These are phyloP conservation scores for Fraxinus albicans DNA, from an alignment of 305 asterid genomes.

Conservation along the genomic window DNA sequence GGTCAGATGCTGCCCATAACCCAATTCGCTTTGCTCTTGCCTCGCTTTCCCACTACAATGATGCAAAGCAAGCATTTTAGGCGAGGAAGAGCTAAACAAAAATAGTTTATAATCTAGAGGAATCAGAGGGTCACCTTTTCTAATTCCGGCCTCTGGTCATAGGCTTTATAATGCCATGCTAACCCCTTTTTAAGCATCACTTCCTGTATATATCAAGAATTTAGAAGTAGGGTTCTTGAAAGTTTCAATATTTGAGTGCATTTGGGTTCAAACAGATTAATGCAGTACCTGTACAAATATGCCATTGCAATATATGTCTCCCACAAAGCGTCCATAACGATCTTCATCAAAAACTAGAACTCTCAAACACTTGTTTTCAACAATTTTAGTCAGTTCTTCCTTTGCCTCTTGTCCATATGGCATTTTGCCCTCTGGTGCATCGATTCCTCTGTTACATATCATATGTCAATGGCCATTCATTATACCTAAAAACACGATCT, in stretches of 20 bases:
- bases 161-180: constrained; percentile 87
- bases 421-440: constrained; percentile 85
- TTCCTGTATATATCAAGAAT: constrained; percentile 44
- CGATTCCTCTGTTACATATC: constrained; percentile 66
- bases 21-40: constrained; percentile 76
- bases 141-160: constrained; percentile 71
- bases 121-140: constrained; percentile 44
- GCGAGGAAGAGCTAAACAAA: neutral
- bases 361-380: constrained; percentile 61
- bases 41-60: constrained; percentile 74
- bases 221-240: neutral
- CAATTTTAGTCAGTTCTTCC: constrained; percentile 62
- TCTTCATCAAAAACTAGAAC: constrained; percentile 67
- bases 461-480: neutral
- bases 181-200: constrained; percentile 85
- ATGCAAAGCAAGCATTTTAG: neutral
- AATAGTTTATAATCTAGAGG: neutral
- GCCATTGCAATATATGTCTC: constrained; percentile 81
- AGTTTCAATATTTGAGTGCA: neutral
- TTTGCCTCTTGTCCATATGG: constrained; percentile 76
- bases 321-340: constrained; percentile 75
- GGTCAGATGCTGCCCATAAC: constrained; percentile 67
- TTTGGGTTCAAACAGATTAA: neutral
- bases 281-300: constrained; percentile 72
- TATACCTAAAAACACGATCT: neutral